Evolutionary conservation across 2,329 filamentous ascomycete genomes (phyloP).

Genomic region (Pyrenophora seminiperda): DNA sequence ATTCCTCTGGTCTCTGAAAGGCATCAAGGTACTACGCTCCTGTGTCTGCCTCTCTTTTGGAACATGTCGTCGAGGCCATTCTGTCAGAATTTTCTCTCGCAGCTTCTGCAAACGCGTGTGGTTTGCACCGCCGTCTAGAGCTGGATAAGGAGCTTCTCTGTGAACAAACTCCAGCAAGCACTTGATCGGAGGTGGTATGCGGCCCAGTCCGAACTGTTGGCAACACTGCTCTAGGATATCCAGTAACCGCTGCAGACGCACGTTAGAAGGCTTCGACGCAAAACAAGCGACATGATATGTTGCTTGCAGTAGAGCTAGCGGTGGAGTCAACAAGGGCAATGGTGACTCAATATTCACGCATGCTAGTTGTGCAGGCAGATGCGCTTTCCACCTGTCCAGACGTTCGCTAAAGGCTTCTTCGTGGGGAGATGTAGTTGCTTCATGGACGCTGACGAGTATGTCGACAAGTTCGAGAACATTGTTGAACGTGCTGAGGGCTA

Average conservation of each 20-base stretch:
- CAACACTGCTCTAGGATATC: constrained; percentile 34
- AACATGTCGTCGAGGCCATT: constrained; percentile 15
- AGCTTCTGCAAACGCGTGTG: constrained; percentile 28
- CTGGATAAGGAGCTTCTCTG: constrained; percentile 18
- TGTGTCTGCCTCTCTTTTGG: neutral
- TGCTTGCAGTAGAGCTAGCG: constrained; percentile 35
- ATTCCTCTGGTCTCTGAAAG: constrained; percentile 3
- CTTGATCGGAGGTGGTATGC: constrained; percentile 36
- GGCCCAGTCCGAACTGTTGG: constrained; percentile 25
- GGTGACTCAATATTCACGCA: constrained; percentile 23
- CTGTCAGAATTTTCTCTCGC: constrained; percentile 15
- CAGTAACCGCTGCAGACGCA: constrained; percentile 24
- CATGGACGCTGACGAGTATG: constrained; percentile 25
- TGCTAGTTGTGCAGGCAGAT: constrained; percentile 32
- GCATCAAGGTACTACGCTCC: constrained; percentile 3
- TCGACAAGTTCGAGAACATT: constrained; percentile 48
- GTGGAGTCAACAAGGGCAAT: constrained; percentile 29
- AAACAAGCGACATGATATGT: constrained; percentile 34
- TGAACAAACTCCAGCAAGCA: constrained; percentile 32
- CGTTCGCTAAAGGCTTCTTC: constrained; percentile 38
- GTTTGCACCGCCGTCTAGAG: constrained; percentile 21
- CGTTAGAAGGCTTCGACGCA: constrained; percentile 27
- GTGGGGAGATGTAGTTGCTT: neutral
- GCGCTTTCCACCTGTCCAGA: constrained; percentile 46
- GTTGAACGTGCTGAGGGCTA: constrained; percentile 60